Base-by-base conservation (phyloP, 441 rosid species). In the Lagerstroemia fauriei region DNA sequence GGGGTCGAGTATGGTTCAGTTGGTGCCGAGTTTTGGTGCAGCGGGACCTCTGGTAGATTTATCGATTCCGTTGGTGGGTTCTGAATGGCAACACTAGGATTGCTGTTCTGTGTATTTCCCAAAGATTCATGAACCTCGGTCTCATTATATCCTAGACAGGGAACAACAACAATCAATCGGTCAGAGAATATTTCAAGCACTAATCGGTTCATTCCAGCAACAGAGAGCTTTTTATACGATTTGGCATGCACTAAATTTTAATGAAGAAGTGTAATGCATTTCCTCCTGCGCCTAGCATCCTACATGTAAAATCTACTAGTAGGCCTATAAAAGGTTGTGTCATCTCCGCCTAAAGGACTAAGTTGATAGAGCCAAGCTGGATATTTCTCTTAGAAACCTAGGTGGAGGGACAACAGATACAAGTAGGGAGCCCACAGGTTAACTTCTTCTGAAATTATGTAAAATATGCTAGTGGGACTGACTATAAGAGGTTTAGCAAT, bases 1-100 rank as follows among this genome's bases (percentile, higher is more conserved):
- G 95, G 5, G 97, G 93, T 79, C 90, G 95, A 78, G 91, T 95
- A 25, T 92, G 95, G 83, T 95, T 92, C 68, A 87, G 90, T 81
- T 76, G 85, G 87, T 71, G 86, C 78, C 88, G 87, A 84, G 85
- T 91, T 89, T 86, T 87, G 9, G 83, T 85, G 86, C 83, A 84
- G 74, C 84, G 92, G 16, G 87, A 57, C 66, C 85, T 95, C 83
- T 86, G 90, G 59, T 91, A 84, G 88, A 83, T 29, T 9, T 29
- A 66, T 12, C 11, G 14, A 14, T 14, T 66, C 34, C 18, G 29
- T 1, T 29, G 38, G 71, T 29, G 18, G 7, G 71, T 66, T 31
- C 20, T 66, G 71, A 29, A 66, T 16, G 38, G 20, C 38, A 31
- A 66, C 41, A 29, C 13, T n/a, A 34, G 14, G 34, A 66, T 29